Evolutionary conservation across 768 basidiomycete genomes (phyloP).

Genomic region (Kwoniella shandongensis): DNA sequence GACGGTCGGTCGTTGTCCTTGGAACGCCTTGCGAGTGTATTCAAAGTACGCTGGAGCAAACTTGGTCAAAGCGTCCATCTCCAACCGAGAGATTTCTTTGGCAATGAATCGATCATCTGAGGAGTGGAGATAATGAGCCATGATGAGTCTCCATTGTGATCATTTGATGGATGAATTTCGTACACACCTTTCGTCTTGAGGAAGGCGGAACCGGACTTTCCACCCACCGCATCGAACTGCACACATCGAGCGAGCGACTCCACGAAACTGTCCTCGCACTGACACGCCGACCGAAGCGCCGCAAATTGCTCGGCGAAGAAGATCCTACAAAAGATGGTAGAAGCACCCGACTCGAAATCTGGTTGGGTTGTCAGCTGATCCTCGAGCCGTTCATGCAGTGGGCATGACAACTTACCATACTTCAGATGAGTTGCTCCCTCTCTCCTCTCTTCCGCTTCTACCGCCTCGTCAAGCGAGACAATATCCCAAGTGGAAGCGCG

Average conservation of each 20-base stretch:
- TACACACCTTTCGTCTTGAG: conserved; percentile 81
- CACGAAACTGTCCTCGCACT: conserved; percentile 90
- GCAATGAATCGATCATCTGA: conserved; percentile 97
- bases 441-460: conserved; percentile 46
- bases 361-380: conserved; percentile 15
- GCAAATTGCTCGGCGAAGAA: conserved; percentile 98
- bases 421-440: conserved; percentile 52
- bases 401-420: conserved; percentile 41
- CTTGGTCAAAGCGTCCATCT: conserved; percentile 90
- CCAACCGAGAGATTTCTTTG: conserved; percentile 86
- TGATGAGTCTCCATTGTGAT: not conserved
- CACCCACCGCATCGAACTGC: conserved; percentile 93
- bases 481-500: conserved; percentile 90
- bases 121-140: not conserved
- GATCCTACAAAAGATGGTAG: conserved; percentile 89
- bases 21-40: conserved; percentile 93
- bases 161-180: too few species aligned
- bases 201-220: conserved; percentile 95
- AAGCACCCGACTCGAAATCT: conserved; percentile 87
- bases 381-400: not conserved
- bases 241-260: conserved; percentile 90
- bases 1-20: conserved; percentile 86
- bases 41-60: conserved; percentile 98
- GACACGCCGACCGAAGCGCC: conserved; percentile 83
- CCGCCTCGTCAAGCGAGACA: conserved; percentile 70